Evolutionary conservation across 202 grass and related monocot genomes (phyloP).

Genomic region (Schoenoplectus triqueter): DNA sequence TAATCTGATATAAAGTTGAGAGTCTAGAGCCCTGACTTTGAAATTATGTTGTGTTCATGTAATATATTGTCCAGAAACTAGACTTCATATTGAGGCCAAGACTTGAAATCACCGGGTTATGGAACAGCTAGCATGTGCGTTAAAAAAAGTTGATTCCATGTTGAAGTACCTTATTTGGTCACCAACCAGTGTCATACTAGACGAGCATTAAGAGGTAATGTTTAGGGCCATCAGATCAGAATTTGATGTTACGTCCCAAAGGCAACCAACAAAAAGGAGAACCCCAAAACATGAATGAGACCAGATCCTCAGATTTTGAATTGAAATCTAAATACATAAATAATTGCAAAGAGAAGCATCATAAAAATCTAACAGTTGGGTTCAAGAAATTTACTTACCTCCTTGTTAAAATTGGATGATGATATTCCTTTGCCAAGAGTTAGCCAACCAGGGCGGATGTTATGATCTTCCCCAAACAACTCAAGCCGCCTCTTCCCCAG

Average conservation of each 20-base stretch:
- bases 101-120: neutral
- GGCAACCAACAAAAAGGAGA: neutral
- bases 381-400: slow-evolving; percentile 49
- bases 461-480: slow-evolving; percentile 97
- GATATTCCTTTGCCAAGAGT: slow-evolving; percentile 88
- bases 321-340: neutral
- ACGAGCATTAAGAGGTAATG: neutral
- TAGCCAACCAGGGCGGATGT: slow-evolving; percentile 86
- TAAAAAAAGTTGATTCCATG: neutral
- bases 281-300: neutral
- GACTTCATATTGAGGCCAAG: slow-evolving; percentile 9
- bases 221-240: neutral
- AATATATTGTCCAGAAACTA: neutral
- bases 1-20: neutral
- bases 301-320: slow-evolving; percentile 7
- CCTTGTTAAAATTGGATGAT: slow-evolving; percentile 88
- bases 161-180: neutral
- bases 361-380: neutral
- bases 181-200: slow-evolving; percentile 1
- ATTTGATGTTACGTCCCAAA: neutral
- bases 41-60: neutral
- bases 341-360: neutral
- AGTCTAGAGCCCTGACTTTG: neutral
- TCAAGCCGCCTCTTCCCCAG: slow-evolving; percentile 88
- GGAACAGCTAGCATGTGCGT: neutral